A percentile compares a stretch with the other conserved stretches of the same genome.
Conservation (phyloP, 108 stramenopile species). For the Skeletonema potamos region DNA sequence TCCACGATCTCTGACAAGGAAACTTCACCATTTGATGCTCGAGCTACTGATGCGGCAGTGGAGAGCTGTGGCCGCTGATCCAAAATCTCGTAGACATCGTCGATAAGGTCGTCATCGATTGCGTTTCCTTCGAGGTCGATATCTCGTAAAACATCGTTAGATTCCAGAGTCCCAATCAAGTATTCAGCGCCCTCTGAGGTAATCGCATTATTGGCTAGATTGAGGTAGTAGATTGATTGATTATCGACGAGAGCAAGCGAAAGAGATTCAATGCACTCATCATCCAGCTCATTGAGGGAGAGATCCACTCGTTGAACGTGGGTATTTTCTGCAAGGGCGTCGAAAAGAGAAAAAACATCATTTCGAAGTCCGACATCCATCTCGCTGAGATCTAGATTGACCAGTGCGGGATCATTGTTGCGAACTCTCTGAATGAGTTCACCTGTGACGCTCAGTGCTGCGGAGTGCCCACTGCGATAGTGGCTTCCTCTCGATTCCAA, state of each 20-base stretch:
- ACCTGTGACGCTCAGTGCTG: not conserved
- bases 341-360: slow-evolving; percentile 1
- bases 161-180: slow-evolving; percentile 34
- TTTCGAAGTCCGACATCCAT: not conserved
- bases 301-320: slow-evolving; percentile 1
- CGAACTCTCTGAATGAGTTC: slow-evolving; percentile 1
- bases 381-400: not conserved
- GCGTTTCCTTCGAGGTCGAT: slow-evolving; percentile 42
- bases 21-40: not conserved
- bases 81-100: slow-evolving; percentile 20
- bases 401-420: not conserved
- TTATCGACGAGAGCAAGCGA: slow-evolving; percentile 4
- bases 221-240: not conserved
- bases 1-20: not conserved
- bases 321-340: slow-evolving; percentile 1
- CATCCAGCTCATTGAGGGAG: slow-evolving; percentile 6
- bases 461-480: not conserved
- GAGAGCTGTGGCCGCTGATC: slow-evolving; percentile 3
- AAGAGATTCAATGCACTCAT: not conserved
- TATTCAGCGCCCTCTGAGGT: slow-evolving; percentile 42
- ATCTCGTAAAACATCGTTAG: slow-evolving; percentile 30
- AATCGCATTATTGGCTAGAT: slow-evolving; percentile 19
- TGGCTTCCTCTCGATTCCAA: not conserved
- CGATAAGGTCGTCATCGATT: slow-evolving; percentile 21
- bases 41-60: not conserved